phyloP scores from a whole-genome alignment of 371 early-diverging fungal species.

The Encephalitozoon cuniculi region DNA sequence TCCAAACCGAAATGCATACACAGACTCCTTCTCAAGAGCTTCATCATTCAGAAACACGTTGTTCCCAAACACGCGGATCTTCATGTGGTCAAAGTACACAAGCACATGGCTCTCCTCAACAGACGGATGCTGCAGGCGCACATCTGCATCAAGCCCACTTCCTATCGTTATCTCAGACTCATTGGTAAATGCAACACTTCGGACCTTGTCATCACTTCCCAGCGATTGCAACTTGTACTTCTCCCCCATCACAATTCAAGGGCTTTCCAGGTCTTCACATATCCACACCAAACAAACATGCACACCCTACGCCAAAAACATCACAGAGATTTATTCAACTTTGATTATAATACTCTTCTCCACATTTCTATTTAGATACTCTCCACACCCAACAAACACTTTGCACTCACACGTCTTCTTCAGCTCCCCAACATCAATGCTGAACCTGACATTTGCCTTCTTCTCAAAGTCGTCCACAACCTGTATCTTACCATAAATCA shows the following conservation, averaged over 20 bases:
- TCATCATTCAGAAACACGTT: slow-evolving; percentile 8
- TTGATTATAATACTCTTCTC: slow-evolving; percentile 31
- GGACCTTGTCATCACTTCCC: background rate
- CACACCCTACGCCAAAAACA: background rate
- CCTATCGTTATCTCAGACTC: background rate
- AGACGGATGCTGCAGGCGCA: background rate
- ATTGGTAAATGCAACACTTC: slow-evolving; percentile 4
- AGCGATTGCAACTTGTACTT: background rate
- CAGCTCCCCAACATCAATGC: background rate
- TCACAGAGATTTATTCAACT: slow-evolving; percentile 5
- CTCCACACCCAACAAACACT: slow-evolving; percentile 15
- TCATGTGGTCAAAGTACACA: slow-evolving; percentile 10
- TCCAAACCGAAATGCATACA: background rate
- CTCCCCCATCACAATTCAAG: slow-evolving; percentile 5
- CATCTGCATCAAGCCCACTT: background rate
- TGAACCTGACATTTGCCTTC: slow-evolving; percentile 1
- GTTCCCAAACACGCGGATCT: background rate
- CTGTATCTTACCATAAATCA: slow-evolving; percentile 7
- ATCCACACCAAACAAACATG: background rate
- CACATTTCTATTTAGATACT: slow-evolving; percentile 22
- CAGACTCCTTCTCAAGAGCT: background rate
- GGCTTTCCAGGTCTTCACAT: background rate
- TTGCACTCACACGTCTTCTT: slow-evolving; percentile 8
- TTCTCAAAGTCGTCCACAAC: slow-evolving; percentile 7
- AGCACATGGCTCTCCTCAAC: slow-evolving; percentile 1